Conservation (phyloP, 108 stramenopile genomes). For the Cyclostephanos invisitatus region DNA sequence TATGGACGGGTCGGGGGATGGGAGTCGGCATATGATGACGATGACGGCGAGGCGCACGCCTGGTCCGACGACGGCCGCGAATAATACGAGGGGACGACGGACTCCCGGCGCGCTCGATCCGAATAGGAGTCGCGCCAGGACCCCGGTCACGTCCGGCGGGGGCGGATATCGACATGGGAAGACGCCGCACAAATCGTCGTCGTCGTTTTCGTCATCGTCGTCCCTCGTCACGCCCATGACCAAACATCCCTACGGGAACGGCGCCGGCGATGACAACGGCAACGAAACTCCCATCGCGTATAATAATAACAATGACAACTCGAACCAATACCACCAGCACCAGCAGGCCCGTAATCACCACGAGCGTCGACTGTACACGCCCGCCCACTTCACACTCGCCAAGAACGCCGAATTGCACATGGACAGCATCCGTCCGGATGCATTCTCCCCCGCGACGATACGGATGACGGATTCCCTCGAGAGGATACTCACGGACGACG, state of each 20-base stretch:
- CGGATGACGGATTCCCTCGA: slow-evolving; percentile 76
- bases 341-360: not conserved
- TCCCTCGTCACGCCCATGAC: slow-evolving; percentile 11
- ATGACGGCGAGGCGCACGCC: slow-evolving; percentile 16
- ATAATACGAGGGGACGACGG: slow-evolving; percentile 10
- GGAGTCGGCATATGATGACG: not conserved
- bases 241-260: not conserved
- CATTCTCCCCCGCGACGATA: slow-evolving; percentile 72
- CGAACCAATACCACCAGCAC: not conserved
- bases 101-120: slow-evolving; percentile 25
- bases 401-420: slow-evolving; percentile 49
- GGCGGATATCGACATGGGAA: slow-evolving; percentile 14
- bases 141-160: slow-evolving; percentile 18
- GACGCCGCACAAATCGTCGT: slow-evolving; percentile 10
- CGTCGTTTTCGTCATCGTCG: not conserved
- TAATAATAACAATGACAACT: not conserved
- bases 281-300: not conserved
- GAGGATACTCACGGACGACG: slow-evolving; percentile 73
- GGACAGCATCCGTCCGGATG: slow-evolving; percentile 38
- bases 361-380: slow-evolving; percentile 41
- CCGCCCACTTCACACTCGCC: slow-evolving; percentile 42
- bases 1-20: not conserved
- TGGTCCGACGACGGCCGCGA: slow-evolving; percentile 7
- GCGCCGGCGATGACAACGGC: not conserved
- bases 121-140: slow-evolving; percentile 9